phyloP scores from a whole-genome alignment of 441 rosid genomes.

The Euphorbia schlechtendalii region DNA sequence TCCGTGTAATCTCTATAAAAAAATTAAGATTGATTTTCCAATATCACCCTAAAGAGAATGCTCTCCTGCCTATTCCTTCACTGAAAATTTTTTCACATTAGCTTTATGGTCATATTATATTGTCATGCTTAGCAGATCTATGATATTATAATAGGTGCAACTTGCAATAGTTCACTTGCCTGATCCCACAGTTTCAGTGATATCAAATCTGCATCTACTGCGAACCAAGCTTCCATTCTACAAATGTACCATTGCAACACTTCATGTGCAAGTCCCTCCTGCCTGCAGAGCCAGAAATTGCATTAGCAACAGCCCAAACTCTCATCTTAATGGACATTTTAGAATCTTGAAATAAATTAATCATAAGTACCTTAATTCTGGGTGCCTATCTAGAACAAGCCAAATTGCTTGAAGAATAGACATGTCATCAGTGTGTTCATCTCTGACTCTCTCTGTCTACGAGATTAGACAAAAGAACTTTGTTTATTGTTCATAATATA shows the following conservation, averaged over 20 bases:
- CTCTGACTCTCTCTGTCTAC: slow-evolving; percentile 75
- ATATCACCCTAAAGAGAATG: background rate
- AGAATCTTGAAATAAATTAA: background rate
- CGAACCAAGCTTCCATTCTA: slow-evolving; percentile 96
- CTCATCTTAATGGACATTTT: background rate
- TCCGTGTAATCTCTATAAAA: background rate
- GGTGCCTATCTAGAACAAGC: slow-evolving; percentile 61
- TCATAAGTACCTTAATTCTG: slow-evolving; percentile 58
- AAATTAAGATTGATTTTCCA: background rate
- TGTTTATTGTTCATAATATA: background rate
- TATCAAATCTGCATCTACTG: slow-evolving; percentile 81
- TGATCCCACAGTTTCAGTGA: slow-evolving; percentile 88
- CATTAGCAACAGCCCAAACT: slow-evolving; percentile 5
- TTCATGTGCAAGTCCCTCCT: slow-evolving; percentile 66
- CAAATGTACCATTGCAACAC: slow-evolving; percentile 87
- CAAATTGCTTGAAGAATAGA: slow-evolving; percentile 75
- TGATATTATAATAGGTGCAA: too few relatives aligned
- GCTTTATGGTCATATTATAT: background rate
- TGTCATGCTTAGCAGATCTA: too few relatives aligned
- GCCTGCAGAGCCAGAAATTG: slow-evolving; percentile 35
- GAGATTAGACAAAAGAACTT: slow-evolving; percentile 19
- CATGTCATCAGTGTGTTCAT: slow-evolving; percentile 66
- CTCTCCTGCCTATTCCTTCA: background rate
- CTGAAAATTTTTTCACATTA: background rate
- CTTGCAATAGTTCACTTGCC: slow-evolving; percentile 34